These are phyloP conservation scores for Carex arenaria DNA, from an alignment of 202 grass and related monocot species.

Conservation along the genomic window DNA sequence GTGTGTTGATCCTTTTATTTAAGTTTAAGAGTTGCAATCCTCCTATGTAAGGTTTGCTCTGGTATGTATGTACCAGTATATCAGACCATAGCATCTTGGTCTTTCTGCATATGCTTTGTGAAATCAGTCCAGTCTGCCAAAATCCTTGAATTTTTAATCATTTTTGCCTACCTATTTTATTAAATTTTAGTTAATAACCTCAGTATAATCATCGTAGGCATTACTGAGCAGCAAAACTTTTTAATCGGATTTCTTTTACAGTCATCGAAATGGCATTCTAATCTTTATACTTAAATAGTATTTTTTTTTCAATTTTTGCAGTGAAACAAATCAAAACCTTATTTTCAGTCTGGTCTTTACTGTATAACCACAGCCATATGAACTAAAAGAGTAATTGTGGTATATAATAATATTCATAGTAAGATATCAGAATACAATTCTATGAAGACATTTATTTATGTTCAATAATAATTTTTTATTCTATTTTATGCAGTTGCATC, in stretches of 20 bases:
- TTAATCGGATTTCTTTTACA: not conserved
- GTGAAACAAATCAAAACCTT: not conserved
- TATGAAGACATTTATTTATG: not conserved
- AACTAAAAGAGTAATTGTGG: not conserved
- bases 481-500: constrained; percentile 38
- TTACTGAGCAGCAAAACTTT: not conserved
- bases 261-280: not conserved
- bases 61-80: no score
- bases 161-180: not conserved
- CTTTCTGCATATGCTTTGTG: no score
- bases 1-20: no score
- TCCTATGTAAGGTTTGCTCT: no score
- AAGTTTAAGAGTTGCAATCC: no score
- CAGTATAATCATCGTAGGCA: not conserved
- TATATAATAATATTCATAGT: not conserved
- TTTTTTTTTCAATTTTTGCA: not conserved
- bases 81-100: no score
- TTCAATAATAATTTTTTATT: not conserved
- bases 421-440: not conserved
- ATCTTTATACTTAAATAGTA: not conserved
- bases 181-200: not conserved
- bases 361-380: not conserved
- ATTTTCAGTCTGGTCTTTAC: not conserved
- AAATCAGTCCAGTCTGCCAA: not conserved
- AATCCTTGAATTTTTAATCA: not conserved